Evolutionary conservation across 2,329 filamentous ascomycete species (phyloP), one percentile per base, ranked within the genome.

Genomic region (Diaporthe vaccinii): DNA sequence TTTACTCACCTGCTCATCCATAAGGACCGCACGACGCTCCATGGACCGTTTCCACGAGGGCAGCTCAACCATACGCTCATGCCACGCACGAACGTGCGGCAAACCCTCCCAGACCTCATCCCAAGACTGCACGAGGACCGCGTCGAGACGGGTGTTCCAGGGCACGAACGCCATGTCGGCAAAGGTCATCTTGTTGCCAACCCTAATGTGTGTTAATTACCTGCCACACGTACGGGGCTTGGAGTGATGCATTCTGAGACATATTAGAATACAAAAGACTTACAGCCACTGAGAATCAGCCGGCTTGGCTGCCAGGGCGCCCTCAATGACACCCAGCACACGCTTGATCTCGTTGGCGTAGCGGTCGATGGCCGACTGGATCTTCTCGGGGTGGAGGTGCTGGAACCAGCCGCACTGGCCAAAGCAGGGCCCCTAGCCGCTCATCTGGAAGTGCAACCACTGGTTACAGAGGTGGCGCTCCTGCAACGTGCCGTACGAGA

Each of bases 361-460:
- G n/a, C 80, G 77, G 58, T 79, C 78, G 0, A 79, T 17, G 6
- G 77, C 79, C 31, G 73, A 77, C 17, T 74, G 77, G 22, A 81
- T 6, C 65, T 78, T 77, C 74, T 80, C 79, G 0, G 65, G n/a
- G 55, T 86, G 84, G 17, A 81, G 81, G 1, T 78, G 72, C 20
- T 36, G 58, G 79, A 87, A 87, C 83, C 84, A 85, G 10, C 72
- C 78, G 3, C 75, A 76, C 77, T 87, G 84, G 5, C 86, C 87
- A 59, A 80, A 88, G 77, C 87, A 88, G 0, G 86, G 86, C 0
- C 84, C 86, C 78, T 87, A 83, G 8, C 85, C 84, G 62, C 79
- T 82, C 77, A 82, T 84, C 78, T 88, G 86, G 78, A 87, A 89
- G 74, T 84, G 80, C 17, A 87, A 79, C 80, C 82, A 89, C n/a